Evolutionary conservation across 768 basidiomycete genomes (phyloP), one percentile per base, ranked within the genome.

Genomic region (Trametes cingulata): DNA sequence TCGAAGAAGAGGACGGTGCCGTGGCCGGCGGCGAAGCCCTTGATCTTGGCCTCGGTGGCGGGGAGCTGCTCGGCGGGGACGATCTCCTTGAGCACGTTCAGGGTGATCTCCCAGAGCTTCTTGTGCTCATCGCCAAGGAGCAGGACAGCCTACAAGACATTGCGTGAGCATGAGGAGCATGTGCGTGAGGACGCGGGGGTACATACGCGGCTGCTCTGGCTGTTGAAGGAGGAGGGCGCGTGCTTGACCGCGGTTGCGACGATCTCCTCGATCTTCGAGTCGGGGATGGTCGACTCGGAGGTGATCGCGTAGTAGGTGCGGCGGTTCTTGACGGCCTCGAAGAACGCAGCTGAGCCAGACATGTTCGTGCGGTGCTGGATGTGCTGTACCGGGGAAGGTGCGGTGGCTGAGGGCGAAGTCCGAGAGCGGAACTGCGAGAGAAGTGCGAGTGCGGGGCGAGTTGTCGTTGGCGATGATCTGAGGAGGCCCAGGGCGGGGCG

Each of bases 1-100:
- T 66, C 65, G 62, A 66, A 66, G 57, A 66, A 66, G 57, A 66
- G 65, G 50, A 66, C 57, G 52, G 62, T 64, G 65, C 65, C 65
- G 62, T 64, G 56, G 57, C 65, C 65, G 57, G 48, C 57, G 48
- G 58, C 60, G 58, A 66, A 66, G 53, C 57, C 45, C 36, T 52
- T 49, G 60, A 66, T 49, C 57, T 59, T 63, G 42, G 35, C 43
- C 54, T 61, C 62, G 19, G 65, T 66, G 19, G 62, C 40, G 46
- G 61, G 41, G 55, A 60, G 60, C 58, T 64, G 60, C 35, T 61
- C 62, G 7, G 59, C 59, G 29, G 65, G 65, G 33, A 64, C 65
- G 54, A 66, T 57, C 39, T 46, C 55, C 49, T 56, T 58, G 49
- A 66, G 65, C 17, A 63, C 48, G 39, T 63, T 57, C 33, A 58